Evolutionary conservation across 1,284 basidiomycete genomes (phyloP).

Genomic region (Singerocomus inundabilis): DNA sequence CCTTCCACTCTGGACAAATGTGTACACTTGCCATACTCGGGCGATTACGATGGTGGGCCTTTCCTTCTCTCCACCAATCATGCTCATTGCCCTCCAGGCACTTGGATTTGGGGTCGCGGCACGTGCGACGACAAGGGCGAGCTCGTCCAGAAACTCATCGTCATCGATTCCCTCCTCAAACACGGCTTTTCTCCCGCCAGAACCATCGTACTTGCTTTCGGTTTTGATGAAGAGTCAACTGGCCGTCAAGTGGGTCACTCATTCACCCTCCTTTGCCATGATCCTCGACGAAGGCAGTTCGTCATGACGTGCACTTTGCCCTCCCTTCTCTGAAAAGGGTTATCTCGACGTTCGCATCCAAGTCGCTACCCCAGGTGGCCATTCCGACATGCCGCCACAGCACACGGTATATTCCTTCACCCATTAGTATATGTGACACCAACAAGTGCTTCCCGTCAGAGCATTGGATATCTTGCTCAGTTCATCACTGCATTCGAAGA

Average conservation of each 20-base stretch:
- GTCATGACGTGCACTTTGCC: slow-evolving; percentile 36
- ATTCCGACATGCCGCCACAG: slow-evolving; percentile 63
- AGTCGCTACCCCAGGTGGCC: slow-evolving; percentile 61
- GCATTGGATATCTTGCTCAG: slow-evolving; percentile 61
- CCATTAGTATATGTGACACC: too few species aligned
- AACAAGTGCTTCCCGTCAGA: slow-evolving; percentile 29
- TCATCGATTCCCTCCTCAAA: slow-evolving; percentile 57
- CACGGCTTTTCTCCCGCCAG: slow-evolving; percentile 54
- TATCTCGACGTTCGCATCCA: slow-evolving; percentile 55
- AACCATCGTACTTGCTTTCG: slow-evolving; percentile 65
- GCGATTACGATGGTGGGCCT: slow-evolving; percentile 55
- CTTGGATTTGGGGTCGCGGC: slow-evolving; percentile 45
- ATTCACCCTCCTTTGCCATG: slow-evolving; percentile 42
- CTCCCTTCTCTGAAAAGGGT: slow-evolving; percentile 71
- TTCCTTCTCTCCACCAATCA: not conserved
- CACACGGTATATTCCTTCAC: slow-evolving; percentile 43
- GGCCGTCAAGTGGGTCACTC: slow-evolving; percentile 43
- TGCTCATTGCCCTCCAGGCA: slow-evolving; percentile 6
- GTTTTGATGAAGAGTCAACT: slow-evolving; percentile 73
- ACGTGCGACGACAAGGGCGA: slow-evolving; percentile 42
- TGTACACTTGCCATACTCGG: slow-evolving; percentile 64
- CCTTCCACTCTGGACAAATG: slow-evolving; percentile 52
- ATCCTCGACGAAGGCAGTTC: slow-evolving; percentile 59
- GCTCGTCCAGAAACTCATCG: slow-evolving; percentile 40
- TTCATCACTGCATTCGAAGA: slow-evolving; percentile 55